Base-by-base conservation (phyloP, 441 rosid genomes). In the Monsonia emarginata region DNA sequence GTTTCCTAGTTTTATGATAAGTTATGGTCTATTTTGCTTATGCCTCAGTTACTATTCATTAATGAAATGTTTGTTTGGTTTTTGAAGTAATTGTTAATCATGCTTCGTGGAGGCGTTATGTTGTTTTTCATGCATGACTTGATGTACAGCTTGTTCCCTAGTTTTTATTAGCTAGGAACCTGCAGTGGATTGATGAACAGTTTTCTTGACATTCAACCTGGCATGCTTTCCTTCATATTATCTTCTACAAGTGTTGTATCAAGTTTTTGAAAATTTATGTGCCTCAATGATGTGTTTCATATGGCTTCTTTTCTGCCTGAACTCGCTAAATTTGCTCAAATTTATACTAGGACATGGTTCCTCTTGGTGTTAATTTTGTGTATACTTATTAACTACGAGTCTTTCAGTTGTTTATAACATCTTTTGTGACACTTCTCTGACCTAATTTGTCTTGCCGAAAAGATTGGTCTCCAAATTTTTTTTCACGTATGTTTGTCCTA, bases 401-500 rank as follows among this genome's bases (percentile, higher is more conserved):
- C 42, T 14, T 8, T 11, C 42, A 36, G 42, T 11, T 34, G 10
- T 14, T 36, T 36, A 36, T 36, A 36, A 9, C 9, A 36, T 0
- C 9, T 36, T 36, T 36, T 14, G 9, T 36, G 42, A 36, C 42
- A 8, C 9, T 36, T 11, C 42, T 36, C 11, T 36, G 42, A 11
- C 1, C 42, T 36, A 36, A 10, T 36, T 8, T 36, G 5, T 36
- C 42, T 36, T 36, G 13, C 11, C 9, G 42, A 11, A 8, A 14
- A 36, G 3, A 36, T 8, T 8, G 13, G 1, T 36, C 42, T 36
- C 14, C 9, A 62, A 5, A 50, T 38, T 65, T 67, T 52, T 74
- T 69, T 10, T 64, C 58, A 14, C n/a, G n/a, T n/a, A n/a, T 40
- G 40, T 22, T 42, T 64, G 36, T 68, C 27, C 32, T 70, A 28